phyloP scores from a whole-genome alignment of 352 stramenopile genomes.

The Phytophthora rubi region DNA sequence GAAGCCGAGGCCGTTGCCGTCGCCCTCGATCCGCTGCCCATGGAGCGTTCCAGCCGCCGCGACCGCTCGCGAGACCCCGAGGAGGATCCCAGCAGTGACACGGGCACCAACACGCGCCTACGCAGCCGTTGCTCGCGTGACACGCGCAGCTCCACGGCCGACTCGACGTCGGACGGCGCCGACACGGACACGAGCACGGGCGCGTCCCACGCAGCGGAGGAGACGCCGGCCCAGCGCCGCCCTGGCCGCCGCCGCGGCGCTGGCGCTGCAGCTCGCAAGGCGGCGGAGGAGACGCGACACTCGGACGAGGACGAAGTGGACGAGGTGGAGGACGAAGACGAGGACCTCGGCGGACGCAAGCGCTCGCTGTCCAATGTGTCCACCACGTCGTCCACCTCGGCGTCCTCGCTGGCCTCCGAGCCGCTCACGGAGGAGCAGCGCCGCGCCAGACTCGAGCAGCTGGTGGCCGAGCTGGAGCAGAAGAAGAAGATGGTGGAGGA shows the following conservation, averaged over 20 bases:
- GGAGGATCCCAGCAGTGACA: slow-evolving; percentile 39
- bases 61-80: slow-evolving; percentile 37
- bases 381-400: slow-evolving; percentile 61
- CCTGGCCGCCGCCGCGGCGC: slow-evolving; percentile 30
- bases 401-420: slow-evolving; percentile 58
- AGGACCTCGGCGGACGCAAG: slow-evolving; percentile 37
- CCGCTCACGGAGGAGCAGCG: slow-evolving; percentile 45
- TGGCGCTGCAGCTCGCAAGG: slow-evolving; percentile 25
- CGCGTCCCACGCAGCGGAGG: slow-evolving; percentile 7
- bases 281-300: slow-evolving; percentile 18
- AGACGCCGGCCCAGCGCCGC: slow-evolving; percentile 17
- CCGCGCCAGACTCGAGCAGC: slow-evolving; percentile 49
- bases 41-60: slow-evolving; percentile 65
- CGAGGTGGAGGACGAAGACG: slow-evolving; percentile 26
- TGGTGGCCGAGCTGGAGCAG: slow-evolving; percentile 77
- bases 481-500: slow-evolving; percentile 88
- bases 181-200: slow-evolving; percentile 67
- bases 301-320: slow-evolving; percentile 38
- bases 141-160: slow-evolving; percentile 31
- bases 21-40: slow-evolving; percentile 13
- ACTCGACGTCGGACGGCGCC: slow-evolving; percentile 60
- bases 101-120: slow-evolving; percentile 36
- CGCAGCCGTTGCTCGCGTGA: slow-evolving; percentile 47
- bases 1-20: no score
- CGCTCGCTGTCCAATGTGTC: slow-evolving; percentile 76